Base-by-base conservation (phyloP, 108 stramenopile genomes). In the Tribonema minus region DNA sequence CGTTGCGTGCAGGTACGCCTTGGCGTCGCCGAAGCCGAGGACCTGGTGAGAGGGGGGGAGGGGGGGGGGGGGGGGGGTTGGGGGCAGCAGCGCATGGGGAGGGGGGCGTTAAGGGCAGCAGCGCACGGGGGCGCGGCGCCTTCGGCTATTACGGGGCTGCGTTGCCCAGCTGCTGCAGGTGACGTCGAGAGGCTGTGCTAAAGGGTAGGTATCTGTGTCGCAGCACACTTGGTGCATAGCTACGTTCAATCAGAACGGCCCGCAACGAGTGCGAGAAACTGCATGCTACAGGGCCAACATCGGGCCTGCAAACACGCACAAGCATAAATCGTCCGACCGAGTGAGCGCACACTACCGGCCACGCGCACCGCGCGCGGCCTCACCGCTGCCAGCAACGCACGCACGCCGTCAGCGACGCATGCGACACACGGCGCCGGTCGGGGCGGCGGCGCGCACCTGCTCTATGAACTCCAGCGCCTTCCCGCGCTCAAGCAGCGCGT, bases 401-500 rank as follows among this genome's bases (percentile, higher is more conserved):
- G 2, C 6, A 2, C 23, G 23, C 23, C 41, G 20, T 1, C 41
- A 6, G 6, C 41, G 23, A 23, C 23, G 4, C 46, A 46, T 23
- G 7, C 15, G 46, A 46, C 15, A 15, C 1, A 46, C 7, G 2
- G 15, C 20, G 20, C 23, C 46, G 46, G 2, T 15, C 9, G 46
- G 23, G 46, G 0, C 15, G 46, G 29, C 26, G 61, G 26, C 15
- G 3, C 36, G 4, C 3, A 75, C 74, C 74, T 75, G 74, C 34
- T 75, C 74, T 3, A 75, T 64, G 25, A 75, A 75, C 27, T 75
- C 74, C 32, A 65, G 64, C 64, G 66, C 41, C 37, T 64, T 38
- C 64, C 74, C 74, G 6, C 41, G 41, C 25, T 63, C 39, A 38
- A 75, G 61, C 20, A 75, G 74, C 64, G 64, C 66, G 34, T 75